A percentile compares a stretch with the other conserved stretches of the same genome.
phyloP scores from a whole-genome alignment of 192 early-diverging fungal species.

The Coemansia sp. region DNA sequence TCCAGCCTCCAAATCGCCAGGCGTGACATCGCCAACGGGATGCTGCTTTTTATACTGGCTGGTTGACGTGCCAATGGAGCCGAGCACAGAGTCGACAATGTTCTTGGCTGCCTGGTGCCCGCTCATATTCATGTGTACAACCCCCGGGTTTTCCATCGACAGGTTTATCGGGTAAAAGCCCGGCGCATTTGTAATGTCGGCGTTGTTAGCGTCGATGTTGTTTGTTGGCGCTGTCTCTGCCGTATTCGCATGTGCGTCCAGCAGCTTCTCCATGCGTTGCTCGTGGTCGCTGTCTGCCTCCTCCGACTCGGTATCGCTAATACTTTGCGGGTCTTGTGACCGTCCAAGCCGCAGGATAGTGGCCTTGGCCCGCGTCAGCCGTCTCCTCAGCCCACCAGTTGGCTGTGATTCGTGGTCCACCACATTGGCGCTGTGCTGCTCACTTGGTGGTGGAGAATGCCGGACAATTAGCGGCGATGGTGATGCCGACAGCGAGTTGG shows the following conservation, averaged over 20 bases:
- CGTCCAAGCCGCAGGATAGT: conserved; percentile 31
- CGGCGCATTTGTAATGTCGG: conserved; percentile 31
- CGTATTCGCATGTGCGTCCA: conserved; percentile 40
- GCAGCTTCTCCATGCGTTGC: conserved; percentile 40
- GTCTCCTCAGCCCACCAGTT: conserved; percentile 38
- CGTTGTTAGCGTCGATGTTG: conserved; percentile 54
- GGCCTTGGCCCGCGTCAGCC: conserved; percentile 29
- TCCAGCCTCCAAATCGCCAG: conserved; percentile 44
- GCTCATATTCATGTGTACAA: conserved; percentile 54
- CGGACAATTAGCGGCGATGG: neutral
- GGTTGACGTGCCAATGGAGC: conserved; percentile 40
- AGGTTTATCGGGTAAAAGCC: conserved; percentile 50
- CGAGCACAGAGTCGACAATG: conserved; percentile 50
- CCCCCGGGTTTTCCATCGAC: conserved; percentile 49
- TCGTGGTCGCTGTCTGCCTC: conserved; percentile 34
- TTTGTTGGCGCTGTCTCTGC: conserved; percentile 24
- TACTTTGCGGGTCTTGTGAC: conserved; percentile 16
- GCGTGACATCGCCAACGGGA: conserved; percentile 10
- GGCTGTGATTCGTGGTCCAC: too few relatives aligned
- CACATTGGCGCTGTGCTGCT: neutral
- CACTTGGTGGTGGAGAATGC: neutral
- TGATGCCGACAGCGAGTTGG: neutral
- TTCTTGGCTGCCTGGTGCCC: conserved; percentile 48
- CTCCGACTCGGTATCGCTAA: conserved; percentile 21
- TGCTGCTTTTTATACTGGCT: neutral